Evolutionary conservation across 441 rosid species (phyloP), one percentile per base, ranked within the genome.

Genomic region (Croton setiger): DNA sequence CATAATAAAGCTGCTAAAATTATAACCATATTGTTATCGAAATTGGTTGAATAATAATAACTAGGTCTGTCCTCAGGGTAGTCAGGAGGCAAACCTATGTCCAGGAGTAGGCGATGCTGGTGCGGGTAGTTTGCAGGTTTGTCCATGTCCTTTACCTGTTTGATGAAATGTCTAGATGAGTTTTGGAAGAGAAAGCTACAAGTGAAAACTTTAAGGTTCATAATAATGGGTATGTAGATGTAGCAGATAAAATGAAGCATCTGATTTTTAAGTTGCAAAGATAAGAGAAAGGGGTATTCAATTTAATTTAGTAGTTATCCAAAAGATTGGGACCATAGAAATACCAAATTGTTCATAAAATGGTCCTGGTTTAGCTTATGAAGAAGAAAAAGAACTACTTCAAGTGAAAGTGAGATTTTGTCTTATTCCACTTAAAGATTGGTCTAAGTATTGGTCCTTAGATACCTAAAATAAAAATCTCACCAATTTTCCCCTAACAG

Each of bases 11-110:
- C 60, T 52, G 69, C 69, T 66, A 66, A 37, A 1, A 53, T 56
- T 17, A 66, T 36, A 35, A 54, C 59, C 69, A 66, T 66, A n/a
- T 51, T 65, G 61, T 18, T 54, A 60, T 53, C 47, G 60, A 66
- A 36, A 52, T 37, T 53, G 0, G 41, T 33, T 2, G 47, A n/a
- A 12, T 41, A 3, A 6, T 31, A 13, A 41, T 17, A 7, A 5
- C 39, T 33, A 13, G 5, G 12, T 57, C 15, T 57, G 37, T 57
- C n/a, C 13, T 11, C 62, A 27, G 4, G 62, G 18, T 31, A 11
- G 14, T 31, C 4, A 12, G 62, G 62, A n/a, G 62, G 18, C 62
- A 33, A 5, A 12, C 62, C 41, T 13, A 17, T 5, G 7, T 60
- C 64, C 64, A 60, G 18, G 23, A 60, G 7, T 18, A 60, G 23